Evolutionary conservation across 1,284 basidiomycete species (phyloP).

Genomic region (Papiliotrema laurentii): DNA sequence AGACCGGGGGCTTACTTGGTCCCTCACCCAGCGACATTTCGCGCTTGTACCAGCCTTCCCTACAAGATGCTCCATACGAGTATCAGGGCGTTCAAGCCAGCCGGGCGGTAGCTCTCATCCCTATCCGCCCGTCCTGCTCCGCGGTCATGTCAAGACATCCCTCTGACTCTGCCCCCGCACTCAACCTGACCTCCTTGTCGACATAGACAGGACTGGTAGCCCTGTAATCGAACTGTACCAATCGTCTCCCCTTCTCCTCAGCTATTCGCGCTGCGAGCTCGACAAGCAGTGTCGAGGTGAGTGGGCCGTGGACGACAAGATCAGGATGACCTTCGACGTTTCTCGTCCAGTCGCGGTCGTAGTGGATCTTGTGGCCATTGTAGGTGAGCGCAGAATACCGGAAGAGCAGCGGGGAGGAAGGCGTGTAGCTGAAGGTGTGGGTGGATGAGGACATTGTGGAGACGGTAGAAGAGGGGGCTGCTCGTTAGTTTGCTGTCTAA

Average conservation of each 20-base stretch:
- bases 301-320: constrained; percentile 73
- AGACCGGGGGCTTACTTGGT: no score
- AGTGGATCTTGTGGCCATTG: constrained; percentile 47
- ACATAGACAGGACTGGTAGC: constrained; percentile 70
- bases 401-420: constrained; percentile 68
- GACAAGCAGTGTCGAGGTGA: constrained; percentile 71
- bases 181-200: constrained; percentile 56
- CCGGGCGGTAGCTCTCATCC: constrained; percentile 60
- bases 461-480: neutral
- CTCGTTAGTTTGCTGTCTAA: neutral
- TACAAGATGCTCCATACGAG: no score
- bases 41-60: no score
- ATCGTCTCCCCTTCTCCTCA: constrained; percentile 10
- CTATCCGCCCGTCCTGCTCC: constrained; percentile 58
- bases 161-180: constrained; percentile 46
- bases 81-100: no score
- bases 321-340: constrained; percentile 69
- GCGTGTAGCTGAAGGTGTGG: constrained; percentile 62
- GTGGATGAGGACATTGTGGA: neutral
- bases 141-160: constrained; percentile 54
- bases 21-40: no score
- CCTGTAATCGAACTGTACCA: constrained; percentile 63
- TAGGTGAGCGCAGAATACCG: constrained; percentile 76
- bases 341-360: constrained; percentile 56
- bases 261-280: constrained; percentile 53